phyloP scores from a whole-genome alignment of 2,329 filamentous ascomycete species.

The Apiospora koreana region DNA sequence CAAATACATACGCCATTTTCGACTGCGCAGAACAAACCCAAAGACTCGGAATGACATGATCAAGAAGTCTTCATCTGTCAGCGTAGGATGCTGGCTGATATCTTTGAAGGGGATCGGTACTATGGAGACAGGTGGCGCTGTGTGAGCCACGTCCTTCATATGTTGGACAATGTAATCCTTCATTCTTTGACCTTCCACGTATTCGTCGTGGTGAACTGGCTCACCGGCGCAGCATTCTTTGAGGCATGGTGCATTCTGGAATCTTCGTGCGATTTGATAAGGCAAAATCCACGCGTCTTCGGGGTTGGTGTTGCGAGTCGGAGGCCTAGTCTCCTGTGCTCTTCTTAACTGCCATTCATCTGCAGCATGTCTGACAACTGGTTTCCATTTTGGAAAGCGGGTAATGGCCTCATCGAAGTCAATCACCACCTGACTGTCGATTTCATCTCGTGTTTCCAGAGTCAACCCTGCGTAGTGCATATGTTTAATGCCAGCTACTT shows the following conservation, averaged over 20 bases:
- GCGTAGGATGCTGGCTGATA: background rate
- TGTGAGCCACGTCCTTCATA: too few relatives aligned
- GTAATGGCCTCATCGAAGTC: background rate
- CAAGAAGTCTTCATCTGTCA: background rate
- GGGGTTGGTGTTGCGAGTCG: too few relatives aligned
- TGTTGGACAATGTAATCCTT: background rate
- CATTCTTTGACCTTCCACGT: background rate
- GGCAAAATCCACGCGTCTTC: too few relatives aligned
- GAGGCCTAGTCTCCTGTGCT: too few relatives aligned
- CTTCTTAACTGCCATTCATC: background rate
- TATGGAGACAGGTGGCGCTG: background rate
- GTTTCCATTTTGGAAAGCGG: background rate
- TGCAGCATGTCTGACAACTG: background rate
- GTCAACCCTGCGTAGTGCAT: background rate
- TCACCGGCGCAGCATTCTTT: background rate
- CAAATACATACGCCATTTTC: background rate
- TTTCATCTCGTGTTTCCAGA: background rate
- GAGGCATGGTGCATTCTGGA: background rate
- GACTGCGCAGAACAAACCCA: background rate
- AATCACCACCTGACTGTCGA: conserved; percentile 4
- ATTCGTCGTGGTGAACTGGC: background rate
- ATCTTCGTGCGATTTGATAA: too few relatives aligned
- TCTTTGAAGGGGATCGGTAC: background rate
- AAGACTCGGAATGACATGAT: background rate
- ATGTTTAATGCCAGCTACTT: background rate